phyloP scores from a whole-genome alignment of 495 filamentous ascomycete species.

The Bacidia gigantensis region DNA sequence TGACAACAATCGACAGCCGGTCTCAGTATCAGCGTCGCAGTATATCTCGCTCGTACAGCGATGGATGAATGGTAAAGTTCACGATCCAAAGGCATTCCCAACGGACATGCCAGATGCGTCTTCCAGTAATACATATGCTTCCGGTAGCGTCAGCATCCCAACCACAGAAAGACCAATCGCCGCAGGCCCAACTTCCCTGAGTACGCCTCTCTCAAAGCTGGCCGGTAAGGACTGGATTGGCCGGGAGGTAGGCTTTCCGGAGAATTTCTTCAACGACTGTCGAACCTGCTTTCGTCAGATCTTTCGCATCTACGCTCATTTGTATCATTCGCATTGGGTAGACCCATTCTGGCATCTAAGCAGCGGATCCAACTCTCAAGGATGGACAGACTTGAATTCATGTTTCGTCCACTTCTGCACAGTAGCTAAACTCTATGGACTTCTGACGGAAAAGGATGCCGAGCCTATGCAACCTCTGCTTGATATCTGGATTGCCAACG shows the following conservation, averaged over 20 bases:
- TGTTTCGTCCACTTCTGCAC: conserved; percentile 90
- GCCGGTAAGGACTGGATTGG: conserved; percentile 62
- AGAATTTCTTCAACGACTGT: conserved; percentile 71
- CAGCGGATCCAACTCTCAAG: conserved; percentile 50
- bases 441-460: conserved; percentile 69
- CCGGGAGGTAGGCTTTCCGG: conserved; percentile 76
- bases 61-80: conserved; percentile 86
- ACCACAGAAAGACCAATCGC: conserved; percentile 37
- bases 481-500: conserved; percentile 75
- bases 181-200: conserved; percentile 33
- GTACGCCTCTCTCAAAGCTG: conserved; percentile 32
- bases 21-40: conserved; percentile 62
- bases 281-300: conserved; percentile 91
- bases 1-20: conserved; percentile 46
- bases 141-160: conserved; percentile 45
- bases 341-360: conserved; percentile 75
- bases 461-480: conserved; percentile 91
- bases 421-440: conserved; percentile 69
- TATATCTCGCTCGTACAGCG: conserved; percentile 88
- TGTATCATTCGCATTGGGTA: conserved; percentile 72
- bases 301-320: conserved; percentile 89
- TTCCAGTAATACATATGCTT: conserved; percentile 42
- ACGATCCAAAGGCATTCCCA: conserved; percentile 74
- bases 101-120: conserved; percentile 48
- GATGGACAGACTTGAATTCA: conserved; percentile 52